Evolutionary conservation across 768 basidiomycete genomes (phyloP), one percentile per base, ranked within the genome.

Genomic region (Chiua virens): DNA sequence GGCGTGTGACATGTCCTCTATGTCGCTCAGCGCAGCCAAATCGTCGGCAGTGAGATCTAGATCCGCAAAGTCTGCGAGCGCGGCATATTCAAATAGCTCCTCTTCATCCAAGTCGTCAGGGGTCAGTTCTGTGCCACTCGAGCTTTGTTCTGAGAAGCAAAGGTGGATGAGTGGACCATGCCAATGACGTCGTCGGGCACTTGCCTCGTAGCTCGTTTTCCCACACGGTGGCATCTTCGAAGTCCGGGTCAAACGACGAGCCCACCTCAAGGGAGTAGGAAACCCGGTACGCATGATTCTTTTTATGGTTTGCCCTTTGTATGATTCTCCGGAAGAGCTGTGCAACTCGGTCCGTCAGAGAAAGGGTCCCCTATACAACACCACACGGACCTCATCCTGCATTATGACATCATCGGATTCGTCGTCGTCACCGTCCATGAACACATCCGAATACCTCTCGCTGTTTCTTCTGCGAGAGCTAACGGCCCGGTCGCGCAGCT

Each of bases 191-290:
- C 32, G 28, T 32, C 8, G 14, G 18, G 4, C 13, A 53, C 68
- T 50, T 50, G 76, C 85, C 76, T 57, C 59, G 61, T 5, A 87
- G 60, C 40, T 81, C 81, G 25, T 67, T 58, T 63, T 87, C 86
- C 86, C 85, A 88, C n/a, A 65, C 60, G 20, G 58, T 69, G 5
- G 79, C 64, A 50, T 88, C 85, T 30, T 89, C 85, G 60, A 87
- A 68, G 62, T 82, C 81, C 5, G 87, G 87, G 62, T 89, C 87
- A 51, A 87, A 80, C 1, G 87, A 89, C 15, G 86, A 87, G 6
- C 87, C 87, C 4, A 89, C 86, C 50, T 88, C 86, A 17, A 71
- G 62, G 23, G 79, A 76, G 53, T 85, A 89, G 2, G 86, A 88
- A 3, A 86, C 62, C 9, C 79, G 76, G 57, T 84, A 87, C 3